Base-by-base conservation (phyloP, 2,329 filamentous ascomycete species). In the Aspergillus fumigatus region DNA sequence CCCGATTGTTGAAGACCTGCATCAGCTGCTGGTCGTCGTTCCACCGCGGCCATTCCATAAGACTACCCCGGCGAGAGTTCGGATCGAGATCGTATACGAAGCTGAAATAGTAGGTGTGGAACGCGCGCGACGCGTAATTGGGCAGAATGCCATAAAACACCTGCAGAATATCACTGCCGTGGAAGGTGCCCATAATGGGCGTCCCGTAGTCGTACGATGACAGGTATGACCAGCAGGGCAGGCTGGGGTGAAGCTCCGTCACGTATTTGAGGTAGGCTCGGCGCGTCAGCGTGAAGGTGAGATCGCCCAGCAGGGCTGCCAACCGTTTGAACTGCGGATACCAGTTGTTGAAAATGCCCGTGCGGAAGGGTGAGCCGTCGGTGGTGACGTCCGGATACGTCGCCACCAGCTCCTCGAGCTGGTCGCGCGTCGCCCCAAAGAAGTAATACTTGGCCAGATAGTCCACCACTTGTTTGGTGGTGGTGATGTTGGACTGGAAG, bases 281-380 rank as follows among this genome's bases (percentile, higher is more conserved):
- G 1, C 89, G 84, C 0, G 84, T 83, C 0, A 94, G 78, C 0
- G 87, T 92, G 73, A 94, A 93, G 1, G 83, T 83, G 0, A 91
- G 65, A 67, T 94, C 90, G 14, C 90, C 90, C 0, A 92, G 76
- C 27, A 93, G 83, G 38, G 89, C 89, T 1, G 88, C 85, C 0
- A 91, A 76, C 14, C 88, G 87, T 73, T 92, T 93, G 79, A 85
- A 92, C 62, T 89, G 83, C 0, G 89, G 88, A 67, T 89, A 92
- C 66, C 85, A 78, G 65, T 88, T 85, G 74, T 93, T 89, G n/a
- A 87, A 61, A 9, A 82, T 59, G 1, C 82, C 78, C 0, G 89
- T 92, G 51, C 85, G 80, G 78, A 90, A 92, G 1, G 90, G 90
- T 1, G 85, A 88, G 35, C 89, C 89, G 19, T 81, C 76, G 8